Evolutionary conservation across 2,329 filamentous ascomycete genomes (phyloP), one percentile per base, ranked within the genome.

Genomic region (Paramyrothecium roridum): DNA sequence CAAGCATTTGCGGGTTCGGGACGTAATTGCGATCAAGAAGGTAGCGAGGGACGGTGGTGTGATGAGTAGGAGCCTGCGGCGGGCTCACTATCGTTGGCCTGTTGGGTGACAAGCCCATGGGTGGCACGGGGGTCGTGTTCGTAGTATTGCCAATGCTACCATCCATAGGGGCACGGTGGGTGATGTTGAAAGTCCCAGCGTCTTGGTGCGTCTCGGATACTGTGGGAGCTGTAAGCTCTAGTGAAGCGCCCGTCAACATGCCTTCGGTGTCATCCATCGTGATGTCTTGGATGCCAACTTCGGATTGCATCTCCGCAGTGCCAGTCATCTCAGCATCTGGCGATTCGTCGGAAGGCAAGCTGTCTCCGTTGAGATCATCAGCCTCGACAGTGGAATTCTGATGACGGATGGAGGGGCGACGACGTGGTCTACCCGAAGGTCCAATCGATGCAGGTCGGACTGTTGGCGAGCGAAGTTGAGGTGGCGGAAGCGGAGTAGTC

Each of bases 161-260:
- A 67, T 96, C 92, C 37, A 95, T 85, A 1, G 88, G 85, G 50
- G 87, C 88, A 53, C 90, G 87, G 71, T 97, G 93, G 8, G 90
- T 92, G 65, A 97, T 96, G 74, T 96, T 96, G 74, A 98, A 97
- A 1, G 92, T 91, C 55, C 93, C 92, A 13, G 90, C 84, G 63
- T 96, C 91, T 63, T 92, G 89, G 49, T 74, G 72, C n/a, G 87
- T 84, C 65, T 95, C 91, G 0, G 92, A 93, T 3, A 89, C 89
- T 34, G 89, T 89, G 2, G 89, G 89, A 8, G 91, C 88, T 3
- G 87, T 85, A 57, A 96, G 74, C 30, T 89, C 87, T 34, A 96
- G 84, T 3, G 87, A 82, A 2, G 89, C 84, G 53, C 86, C 87
- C 43, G 91, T 87, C 37, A 96, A 81, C 70, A 96, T 88, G 62